Base-by-base conservation (phyloP, 2,329 filamentous ascomycete genomes). In the Paraphaeosphaeria sporulosa region DNA sequence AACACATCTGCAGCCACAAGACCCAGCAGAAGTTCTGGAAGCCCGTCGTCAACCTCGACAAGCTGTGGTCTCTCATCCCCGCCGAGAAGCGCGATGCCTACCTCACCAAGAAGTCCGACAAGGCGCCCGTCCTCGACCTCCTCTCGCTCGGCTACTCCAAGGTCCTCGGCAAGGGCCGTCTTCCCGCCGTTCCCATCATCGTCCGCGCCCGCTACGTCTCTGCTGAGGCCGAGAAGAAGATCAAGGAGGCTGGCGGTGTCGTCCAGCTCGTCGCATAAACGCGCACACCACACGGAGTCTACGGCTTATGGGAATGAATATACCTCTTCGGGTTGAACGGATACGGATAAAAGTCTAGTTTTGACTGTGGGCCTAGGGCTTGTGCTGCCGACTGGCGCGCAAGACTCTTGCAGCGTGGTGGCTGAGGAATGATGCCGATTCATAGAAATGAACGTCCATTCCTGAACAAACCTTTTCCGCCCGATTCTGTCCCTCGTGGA, bases 31-130 rank as follows among this genome's bases (percentile, higher is more conserved):
- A 96, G 81, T 93, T 94, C 88, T 99, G 94, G 95, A 97, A 97
- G 87, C 95, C 95, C 71, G 88, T 93, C 76, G 91, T 99, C 90
- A 99, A 99, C 88, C 86, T 99, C 76, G 95, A 98, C 85, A 99
- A 98, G 94, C 91, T 99, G 73, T 97, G 93, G 93, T 91, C 94
- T 64, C 92, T 99, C 78, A 89, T 99, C 80, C 95, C 96, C 79
- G 83, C 84, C 72, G 95, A 99, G 85, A 89, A 92, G 82, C 94
- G 96, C 78, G 93, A 97, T 52, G 89, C 93, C 83, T 98, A 98
- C 88, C 82, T 97, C 78, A 82, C 84, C 77, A 89, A 91, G 82
- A 38, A 32, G 47, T 56, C 89, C 81, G 93, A 97, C 83, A 96
- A 92, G 81, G 93, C 94, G 68, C 95, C 95, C 80, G 95, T 99